Conservation (phyloP, 1,139 yeast species). For the Yamadazyma atmosphaerica region DNA sequence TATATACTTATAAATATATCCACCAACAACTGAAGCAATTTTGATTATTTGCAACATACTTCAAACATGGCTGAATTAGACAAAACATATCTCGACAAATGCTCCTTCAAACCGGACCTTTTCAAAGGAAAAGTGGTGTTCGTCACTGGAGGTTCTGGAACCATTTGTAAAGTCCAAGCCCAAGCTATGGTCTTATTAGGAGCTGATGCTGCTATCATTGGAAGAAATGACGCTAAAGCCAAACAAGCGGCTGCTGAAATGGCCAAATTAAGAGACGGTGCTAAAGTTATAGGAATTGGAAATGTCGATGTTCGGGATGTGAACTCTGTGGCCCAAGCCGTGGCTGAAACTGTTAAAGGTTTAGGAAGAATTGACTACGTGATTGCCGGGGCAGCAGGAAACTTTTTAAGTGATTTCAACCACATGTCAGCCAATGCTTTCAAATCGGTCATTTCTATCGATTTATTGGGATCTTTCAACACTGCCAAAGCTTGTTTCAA, state of each 20-base stretch:
- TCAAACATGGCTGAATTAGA: conserved; percentile 18
- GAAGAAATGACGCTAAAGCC: conserved; percentile 70
- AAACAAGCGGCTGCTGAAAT: conserved; percentile 68
- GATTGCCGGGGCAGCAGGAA: conserved; percentile 96
- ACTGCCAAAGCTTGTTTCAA: conserved; percentile 79
- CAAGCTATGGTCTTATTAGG: conserved; percentile 82
- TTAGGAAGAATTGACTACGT: conserved; percentile 80
- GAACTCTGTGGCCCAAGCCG: conserved; percentile 59
- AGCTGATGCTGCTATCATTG: conserved; percentile 82
- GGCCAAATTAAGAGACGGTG: conserved; percentile 50
- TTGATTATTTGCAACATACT: too few relatives aligned
- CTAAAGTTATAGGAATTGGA: conserved; percentile 67
- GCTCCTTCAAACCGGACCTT: conserved; percentile 54
- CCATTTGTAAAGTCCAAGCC: conserved; percentile 84
- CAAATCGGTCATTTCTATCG: conserved; percentile 81
- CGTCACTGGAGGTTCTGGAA: conserved; percentile 94
- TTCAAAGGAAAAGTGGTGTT: conserved; percentile 84
- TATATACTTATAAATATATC: not conserved
- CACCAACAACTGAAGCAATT: not conserved
- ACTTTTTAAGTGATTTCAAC: conserved; percentile 78
- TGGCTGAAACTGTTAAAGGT: conserved; percentile 56
- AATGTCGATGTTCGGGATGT: conserved; percentile 76
- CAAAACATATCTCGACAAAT: conserved; percentile 24
- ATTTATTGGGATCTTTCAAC: conserved; percentile 81
- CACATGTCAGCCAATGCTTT: conserved; percentile 82